Conservation (phyloP, 768 basidiomycete species). For the Kondoa malvinella region DNA sequence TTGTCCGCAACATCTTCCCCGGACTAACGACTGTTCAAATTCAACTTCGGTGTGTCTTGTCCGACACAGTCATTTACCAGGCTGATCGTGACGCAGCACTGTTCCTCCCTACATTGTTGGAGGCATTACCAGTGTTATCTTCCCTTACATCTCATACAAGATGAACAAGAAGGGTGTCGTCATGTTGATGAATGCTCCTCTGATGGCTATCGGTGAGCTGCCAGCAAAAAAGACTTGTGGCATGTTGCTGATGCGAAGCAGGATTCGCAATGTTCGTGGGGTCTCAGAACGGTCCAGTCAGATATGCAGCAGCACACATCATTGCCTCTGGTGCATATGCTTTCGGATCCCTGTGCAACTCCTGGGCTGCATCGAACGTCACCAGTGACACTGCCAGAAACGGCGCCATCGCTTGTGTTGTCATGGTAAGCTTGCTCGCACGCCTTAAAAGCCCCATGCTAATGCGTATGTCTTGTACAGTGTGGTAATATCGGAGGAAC, state of each 20-base stretch:
- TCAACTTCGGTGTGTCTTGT: not conserved
- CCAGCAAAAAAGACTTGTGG: conserved; percentile 13
- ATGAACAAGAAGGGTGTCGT: not conserved
- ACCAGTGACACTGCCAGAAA: conserved; percentile 21
- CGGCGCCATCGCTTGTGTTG: conserved; percentile 19
- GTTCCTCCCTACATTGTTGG: conserved; percentile 21
- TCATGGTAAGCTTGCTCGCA: no score
- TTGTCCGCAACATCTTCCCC: conserved; percentile 27
- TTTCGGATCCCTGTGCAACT: conserved; percentile 14
- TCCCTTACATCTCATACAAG: not conserved
- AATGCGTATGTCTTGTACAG: no score
- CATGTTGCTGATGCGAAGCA: conserved; percentile 18
- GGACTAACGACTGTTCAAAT: not conserved
- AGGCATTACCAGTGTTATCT: not conserved
- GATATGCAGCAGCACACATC: conserved; percentile 15
- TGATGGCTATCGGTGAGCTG: not conserved
- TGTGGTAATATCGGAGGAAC: conserved; percentile 22
- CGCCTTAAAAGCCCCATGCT: no score
- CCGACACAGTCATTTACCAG: conserved; percentile 12
- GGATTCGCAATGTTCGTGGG: conserved; percentile 18
- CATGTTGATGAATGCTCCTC: not conserved
- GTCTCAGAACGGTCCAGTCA: conserved; percentile 7
- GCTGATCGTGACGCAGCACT: conserved; percentile 23
- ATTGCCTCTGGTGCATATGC: conserved; percentile 1
- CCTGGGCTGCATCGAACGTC: conserved; percentile 22